Evolutionary conservation across 2,329 filamentous ascomycete genomes (phyloP).

Genomic region (Scleromitrula shiraiana): DNA sequence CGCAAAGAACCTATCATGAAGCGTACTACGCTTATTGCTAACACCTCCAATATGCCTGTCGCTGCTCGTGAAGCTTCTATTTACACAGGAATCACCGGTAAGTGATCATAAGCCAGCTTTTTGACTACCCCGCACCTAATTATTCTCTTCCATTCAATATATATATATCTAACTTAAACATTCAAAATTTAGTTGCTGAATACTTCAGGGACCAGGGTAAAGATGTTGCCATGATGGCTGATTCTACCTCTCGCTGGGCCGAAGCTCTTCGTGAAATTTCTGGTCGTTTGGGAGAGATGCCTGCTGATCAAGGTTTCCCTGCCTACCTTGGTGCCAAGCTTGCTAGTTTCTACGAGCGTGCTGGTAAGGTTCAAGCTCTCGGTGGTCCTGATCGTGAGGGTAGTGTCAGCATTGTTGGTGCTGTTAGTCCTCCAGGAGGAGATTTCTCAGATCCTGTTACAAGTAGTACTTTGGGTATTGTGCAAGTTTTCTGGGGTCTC

Average conservation of each 20-base stretch:
- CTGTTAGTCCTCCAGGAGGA: slow-evolving; percentile 93
- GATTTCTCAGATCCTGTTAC: slow-evolving; percentile 99
- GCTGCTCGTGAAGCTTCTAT: slow-evolving; percentile 97
- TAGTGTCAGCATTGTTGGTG: slow-evolving; percentile 95
- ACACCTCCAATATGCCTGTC: slow-evolving; percentile 99
- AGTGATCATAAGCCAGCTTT: no score
- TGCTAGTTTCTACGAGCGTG: slow-evolving; percentile 98
- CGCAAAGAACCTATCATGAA: slow-evolving; percentile 99
- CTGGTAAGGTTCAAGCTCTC: slow-evolving; percentile 75
- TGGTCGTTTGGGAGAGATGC: slow-evolving; percentile 98
- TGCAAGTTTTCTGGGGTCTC: slow-evolving; percentile 99
- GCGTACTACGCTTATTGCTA: slow-evolving; percentile 95
- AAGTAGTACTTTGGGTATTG: slow-evolving; percentile 85
- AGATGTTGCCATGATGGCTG: slow-evolving; percentile 99
- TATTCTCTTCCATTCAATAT: no score
- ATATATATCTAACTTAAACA: no score
- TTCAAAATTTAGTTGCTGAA: slow-evolving; percentile 57
- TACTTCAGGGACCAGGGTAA: slow-evolving; percentile 98
- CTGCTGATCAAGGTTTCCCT: slow-evolving; percentile 98
- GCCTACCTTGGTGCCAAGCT: slow-evolving; percentile 95
- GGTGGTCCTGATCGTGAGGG: slow-evolving; percentile 84
- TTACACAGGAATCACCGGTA: slow-evolving; percentile 96
- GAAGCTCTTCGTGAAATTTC: slow-evolving; percentile 98
- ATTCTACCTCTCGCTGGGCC: slow-evolving; percentile 96
- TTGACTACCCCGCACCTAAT: no score